Percentiles rank a stretch among this genome's conserved stretches.
phyloP scores from a whole-genome alignment of 495 filamentous ascomycete species.

The Pyrenula aspistea region DNA sequence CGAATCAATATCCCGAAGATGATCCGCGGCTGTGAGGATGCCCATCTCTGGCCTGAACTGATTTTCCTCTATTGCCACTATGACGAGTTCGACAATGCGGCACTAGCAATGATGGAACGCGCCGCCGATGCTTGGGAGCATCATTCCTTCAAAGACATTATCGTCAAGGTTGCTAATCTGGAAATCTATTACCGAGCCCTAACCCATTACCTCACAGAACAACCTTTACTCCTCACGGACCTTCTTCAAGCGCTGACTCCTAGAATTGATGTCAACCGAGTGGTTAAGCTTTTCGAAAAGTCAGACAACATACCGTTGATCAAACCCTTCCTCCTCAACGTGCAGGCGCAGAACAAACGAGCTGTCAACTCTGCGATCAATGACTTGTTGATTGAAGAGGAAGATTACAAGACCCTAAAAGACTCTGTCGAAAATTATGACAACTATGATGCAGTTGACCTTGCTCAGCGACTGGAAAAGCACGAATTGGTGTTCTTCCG shows the following conservation, averaged over 20 bases:
- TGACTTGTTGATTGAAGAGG: constrained; percentile 95
- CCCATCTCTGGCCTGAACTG: constrained; percentile 93
- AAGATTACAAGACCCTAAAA: constrained; percentile 95
- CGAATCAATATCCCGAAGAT: constrained; percentile 98
- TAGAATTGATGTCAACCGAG: constrained; percentile 94
- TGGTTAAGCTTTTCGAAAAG: constrained; percentile 96
- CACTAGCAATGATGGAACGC: constrained; percentile 98
- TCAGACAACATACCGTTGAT: constrained; percentile 97
- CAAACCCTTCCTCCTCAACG: constrained; percentile 96
- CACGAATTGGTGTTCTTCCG: constrained; percentile 99
- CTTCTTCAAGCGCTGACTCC: constrained; percentile 83
- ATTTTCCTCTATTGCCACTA: constrained; percentile 99
- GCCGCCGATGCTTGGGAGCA: constrained; percentile 98
- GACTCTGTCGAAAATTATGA: constrained; percentile 98
- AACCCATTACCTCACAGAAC: constrained; percentile 96
- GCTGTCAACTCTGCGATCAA: constrained; percentile 98
- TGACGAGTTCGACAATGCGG: constrained; percentile 98
- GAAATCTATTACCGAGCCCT: constrained; percentile 98
- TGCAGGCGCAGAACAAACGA: constrained; percentile 95
- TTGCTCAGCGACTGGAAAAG: constrained; percentile 86
- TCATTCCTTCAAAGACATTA: constrained; percentile 98
- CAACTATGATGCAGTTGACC: constrained; percentile 95
- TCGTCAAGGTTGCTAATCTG: constrained; percentile 95
- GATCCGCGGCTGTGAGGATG: constrained; percentile 90
- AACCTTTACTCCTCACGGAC: constrained; percentile 89